A percentile compares a stretch with the other conserved stretches of the same genome.
Conservation (phyloP, 2,329 filamentous ascomycete genomes). For the Pezicula carpinea region DNA sequence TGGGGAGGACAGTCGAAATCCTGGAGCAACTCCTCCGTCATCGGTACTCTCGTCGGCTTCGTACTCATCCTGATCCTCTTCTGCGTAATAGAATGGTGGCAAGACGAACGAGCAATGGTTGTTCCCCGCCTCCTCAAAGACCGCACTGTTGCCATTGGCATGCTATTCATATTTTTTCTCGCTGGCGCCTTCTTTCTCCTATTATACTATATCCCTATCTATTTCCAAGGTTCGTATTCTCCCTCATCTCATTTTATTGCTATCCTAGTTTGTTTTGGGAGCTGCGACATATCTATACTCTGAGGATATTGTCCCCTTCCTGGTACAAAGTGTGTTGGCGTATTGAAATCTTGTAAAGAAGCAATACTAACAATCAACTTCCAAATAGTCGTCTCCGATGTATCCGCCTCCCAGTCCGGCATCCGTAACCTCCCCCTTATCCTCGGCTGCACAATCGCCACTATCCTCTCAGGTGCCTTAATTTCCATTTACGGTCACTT, state of each 20-base stretch:
- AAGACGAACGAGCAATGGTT: conserved; percentile 46
- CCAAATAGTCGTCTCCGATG: conserved; percentile 27
- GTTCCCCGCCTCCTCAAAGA: conserved; percentile 38
- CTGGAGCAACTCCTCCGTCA: conserved; percentile 37
- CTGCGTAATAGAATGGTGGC: conserved; percentile 33
- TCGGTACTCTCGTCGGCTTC: conserved; percentile 39
- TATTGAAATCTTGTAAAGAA: too few species aligned
- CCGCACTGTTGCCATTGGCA: conserved; percentile 38
- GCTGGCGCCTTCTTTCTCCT: conserved; percentile 39
- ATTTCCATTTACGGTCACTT: conserved; percentile 32
- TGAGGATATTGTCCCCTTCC: too few species aligned
- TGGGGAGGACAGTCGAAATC: conserved; percentile 40
- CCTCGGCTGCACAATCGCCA: conserved; percentile 25
- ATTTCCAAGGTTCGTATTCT: conserved; percentile 38
- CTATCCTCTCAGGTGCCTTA: conserved; percentile 29
- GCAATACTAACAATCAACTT: too few species aligned
- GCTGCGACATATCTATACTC: conserved; percentile 10
- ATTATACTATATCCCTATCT: conserved; percentile 45
- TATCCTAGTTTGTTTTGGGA: conserved; percentile 13
- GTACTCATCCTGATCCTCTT: conserved; percentile 30
- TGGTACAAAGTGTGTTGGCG: too few species aligned
- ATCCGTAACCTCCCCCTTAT: conserved; percentile 37
- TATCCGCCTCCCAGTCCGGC: conserved; percentile 24
- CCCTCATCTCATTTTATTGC: conserved; percentile 29
- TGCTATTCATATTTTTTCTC: conserved; percentile 38